A percentile compares a stretch with the other conserved stretches of the same genome.
These are phyloP conservation scores for Houttuynia cordata DNA, from an alignment of 164 flowering plant species.

Conservation along the genomic window DNA sequence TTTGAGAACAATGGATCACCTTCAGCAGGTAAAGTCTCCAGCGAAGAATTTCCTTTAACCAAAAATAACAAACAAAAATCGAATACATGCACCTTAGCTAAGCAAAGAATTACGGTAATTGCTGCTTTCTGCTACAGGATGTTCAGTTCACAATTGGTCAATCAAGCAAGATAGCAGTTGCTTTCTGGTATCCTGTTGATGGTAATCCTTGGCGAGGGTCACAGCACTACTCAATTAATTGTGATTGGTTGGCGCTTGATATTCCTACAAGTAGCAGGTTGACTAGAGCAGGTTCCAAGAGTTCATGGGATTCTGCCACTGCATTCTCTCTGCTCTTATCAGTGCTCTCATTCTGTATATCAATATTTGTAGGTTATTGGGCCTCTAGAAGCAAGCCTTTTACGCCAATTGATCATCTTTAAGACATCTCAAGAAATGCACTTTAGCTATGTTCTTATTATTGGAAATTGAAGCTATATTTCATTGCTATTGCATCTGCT, in stretches of 20 bases:
- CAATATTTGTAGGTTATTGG: slow-evolving; percentile 49
- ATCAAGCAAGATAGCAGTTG: slow-evolving; percentile 62
- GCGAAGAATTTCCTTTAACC: not conserved
- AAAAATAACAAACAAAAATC: not conserved
- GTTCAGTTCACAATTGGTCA: slow-evolving; percentile 70
- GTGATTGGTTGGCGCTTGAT: slow-evolving; percentile 82
- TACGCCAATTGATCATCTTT: slow-evolving; percentile 51
- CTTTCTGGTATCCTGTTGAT: slow-evolving; percentile 89
- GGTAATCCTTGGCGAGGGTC: slow-evolving; percentile 88
- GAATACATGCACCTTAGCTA: not conserved
- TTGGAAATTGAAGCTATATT: not conserved
- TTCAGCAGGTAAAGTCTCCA: slow-evolving; percentile 65
- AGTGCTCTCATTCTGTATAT: slow-evolving; percentile 43
- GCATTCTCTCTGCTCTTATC: slow-evolving; percentile 72
- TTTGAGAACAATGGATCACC: slow-evolving; percentile 85
- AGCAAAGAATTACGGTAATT: not conserved
- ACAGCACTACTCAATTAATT: slow-evolving; percentile 65
- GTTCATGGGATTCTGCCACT: slow-evolving; percentile 44
- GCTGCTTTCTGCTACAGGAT: slow-evolving; percentile 44
- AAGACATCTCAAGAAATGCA: slow-evolving; percentile 2
- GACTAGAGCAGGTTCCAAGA: slow-evolving; percentile 13
- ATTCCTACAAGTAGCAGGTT: slow-evolving; percentile 21
- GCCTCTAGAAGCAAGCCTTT: slow-evolving; percentile 39
- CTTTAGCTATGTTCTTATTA: not conserved
- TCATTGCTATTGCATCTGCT: too few species aligned